phyloP scores from a whole-genome alignment of 2,329 filamentous ascomycete genomes.

The Ophiostoma montium region DNA sequence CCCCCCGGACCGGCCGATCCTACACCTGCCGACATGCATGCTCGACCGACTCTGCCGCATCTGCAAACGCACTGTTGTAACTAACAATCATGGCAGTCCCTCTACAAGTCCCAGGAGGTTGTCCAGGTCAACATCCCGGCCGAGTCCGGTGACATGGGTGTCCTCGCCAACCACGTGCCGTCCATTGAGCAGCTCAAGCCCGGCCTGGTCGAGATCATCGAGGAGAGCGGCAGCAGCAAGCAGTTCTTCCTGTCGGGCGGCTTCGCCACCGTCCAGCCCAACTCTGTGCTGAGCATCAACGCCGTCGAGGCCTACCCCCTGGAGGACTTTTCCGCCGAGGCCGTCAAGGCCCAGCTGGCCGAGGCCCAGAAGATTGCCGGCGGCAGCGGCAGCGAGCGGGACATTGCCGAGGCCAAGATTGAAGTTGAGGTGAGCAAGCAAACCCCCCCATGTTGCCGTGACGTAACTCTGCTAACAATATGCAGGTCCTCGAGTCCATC shows the following conservation, averaged over 20 bases:
- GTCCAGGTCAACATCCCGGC: slow-evolving; percentile 98
- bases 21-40: not conserved
- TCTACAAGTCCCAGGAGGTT: slow-evolving; percentile 54
- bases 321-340: slow-evolving; percentile 90
- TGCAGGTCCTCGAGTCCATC: slow-evolving; percentile 68
- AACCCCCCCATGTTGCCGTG: not conserved
- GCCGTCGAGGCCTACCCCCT: slow-evolving; percentile 88
- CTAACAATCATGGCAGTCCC: slow-evolving; percentile 29
- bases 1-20: not conserved
- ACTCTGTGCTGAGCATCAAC: slow-evolving; percentile 94
- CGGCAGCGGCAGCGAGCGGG: slow-evolving; percentile 86
- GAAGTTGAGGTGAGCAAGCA: slow-evolving; percentile 69
- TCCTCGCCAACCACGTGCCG: slow-evolving; percentile 96
- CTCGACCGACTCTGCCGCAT: not conserved
- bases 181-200: slow-evolving; percentile 98
- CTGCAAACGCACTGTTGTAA: not conserved
- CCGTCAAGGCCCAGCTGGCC: slow-evolving; percentile 75
- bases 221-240: slow-evolving; percentile 82
- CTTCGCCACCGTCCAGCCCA: slow-evolving; percentile 92
- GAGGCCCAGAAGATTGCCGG: slow-evolving; percentile 92
- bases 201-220: slow-evolving; percentile 85
- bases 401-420: slow-evolving; percentile 97
- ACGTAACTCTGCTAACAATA: not conserved
- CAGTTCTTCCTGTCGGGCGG: slow-evolving; percentile 98
- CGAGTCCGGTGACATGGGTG: slow-evolving; percentile 98